A percentile compares a stretch with the other conserved stretches of the same genome.
These are phyloP conservation scores for Hypomyces perniciosus DNA, from an alignment of 2,329 filamentous ascomycete species.

Conservation along the genomic window DNA sequence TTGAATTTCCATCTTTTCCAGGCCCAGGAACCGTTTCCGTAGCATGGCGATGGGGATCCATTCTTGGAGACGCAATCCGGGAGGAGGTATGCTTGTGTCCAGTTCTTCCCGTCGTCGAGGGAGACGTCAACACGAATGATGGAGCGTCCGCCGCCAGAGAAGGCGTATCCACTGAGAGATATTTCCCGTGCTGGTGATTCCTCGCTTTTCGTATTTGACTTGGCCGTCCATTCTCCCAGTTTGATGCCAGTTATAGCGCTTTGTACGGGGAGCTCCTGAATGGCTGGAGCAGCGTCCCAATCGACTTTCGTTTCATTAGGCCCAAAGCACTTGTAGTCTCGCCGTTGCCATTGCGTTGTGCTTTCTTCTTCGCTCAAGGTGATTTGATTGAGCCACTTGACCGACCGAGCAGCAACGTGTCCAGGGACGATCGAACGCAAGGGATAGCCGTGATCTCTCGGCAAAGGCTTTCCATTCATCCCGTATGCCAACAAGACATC, in stretches of 20 bases:
- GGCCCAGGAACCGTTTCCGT: conserved; percentile 50
- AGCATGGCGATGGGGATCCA: conserved; percentile 22
- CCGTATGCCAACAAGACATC: conserved; percentile 62
- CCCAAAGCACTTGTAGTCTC: conserved; percentile 64
- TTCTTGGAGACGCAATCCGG: conserved; percentile 37
- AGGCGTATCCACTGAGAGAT: conserved; percentile 57
- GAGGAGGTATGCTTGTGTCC: conserved; percentile 57
- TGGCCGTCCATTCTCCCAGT: conserved; percentile 32
- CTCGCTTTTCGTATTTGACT: not conserved
- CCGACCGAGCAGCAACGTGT: conserved; percentile 59
- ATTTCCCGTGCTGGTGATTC: conserved; percentile 22
- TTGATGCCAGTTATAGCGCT: conserved; percentile 55
- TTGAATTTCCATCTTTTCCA: conserved; percentile 60
- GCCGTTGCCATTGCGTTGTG: conserved; percentile 57
- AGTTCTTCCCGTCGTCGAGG: conserved; percentile 56
- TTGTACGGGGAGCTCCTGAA: conserved; percentile 64
- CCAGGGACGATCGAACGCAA: conserved; percentile 58
- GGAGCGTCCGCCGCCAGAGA: conserved; percentile 59
- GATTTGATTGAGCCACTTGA: conserved; percentile 64
- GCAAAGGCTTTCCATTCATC: conserved; percentile 61
- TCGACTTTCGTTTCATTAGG: conserved; percentile 55
- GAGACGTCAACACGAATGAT: conserved; percentile 64
- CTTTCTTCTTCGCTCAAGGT: conserved; percentile 61
- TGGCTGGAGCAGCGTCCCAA: conserved; percentile 57
- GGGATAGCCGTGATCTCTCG: conserved; percentile 61